These are phyloP conservation scores for Trypanosoma cruzi DNA, from an alignment of 208 protist species.

Conservation along the genomic window DNA sequence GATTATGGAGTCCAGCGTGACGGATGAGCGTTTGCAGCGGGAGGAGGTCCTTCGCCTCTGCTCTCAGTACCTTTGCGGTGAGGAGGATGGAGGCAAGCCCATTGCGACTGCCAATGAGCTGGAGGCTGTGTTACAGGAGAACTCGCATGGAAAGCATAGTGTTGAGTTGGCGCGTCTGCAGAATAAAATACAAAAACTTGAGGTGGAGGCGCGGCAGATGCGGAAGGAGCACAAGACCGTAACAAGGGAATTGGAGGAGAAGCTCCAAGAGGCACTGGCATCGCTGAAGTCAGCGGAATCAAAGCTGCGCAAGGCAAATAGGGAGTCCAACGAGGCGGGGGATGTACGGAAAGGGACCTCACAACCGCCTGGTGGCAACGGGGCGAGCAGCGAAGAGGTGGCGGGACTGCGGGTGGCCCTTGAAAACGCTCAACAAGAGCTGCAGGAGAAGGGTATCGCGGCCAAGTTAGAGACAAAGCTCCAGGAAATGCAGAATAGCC, in stretches of 20 bases:
- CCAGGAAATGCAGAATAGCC: constrained; percentile 21
- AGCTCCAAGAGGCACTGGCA: constrained; percentile 15
- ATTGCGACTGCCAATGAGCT: constrained; percentile 54
- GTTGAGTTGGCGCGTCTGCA: constrained; percentile 44
- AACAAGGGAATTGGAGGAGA: constrained; percentile 31
- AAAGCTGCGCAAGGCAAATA: constrained; percentile 11
- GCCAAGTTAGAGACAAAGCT: constrained; percentile 19
- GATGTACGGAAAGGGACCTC: constrained; percentile 2
- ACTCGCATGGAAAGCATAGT: constrained; percentile 37
- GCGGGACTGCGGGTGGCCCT: constrained; percentile 22
- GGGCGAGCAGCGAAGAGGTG: constrained; percentile 16
- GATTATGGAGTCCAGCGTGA: constrained; percentile 54
- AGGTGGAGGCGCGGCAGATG: constrained; percentile 45
- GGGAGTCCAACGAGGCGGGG: constrained; percentile 16
- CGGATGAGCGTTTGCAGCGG: constrained; percentile 44
- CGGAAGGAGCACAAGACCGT: constrained; percentile 29
- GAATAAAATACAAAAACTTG: constrained; percentile 44
- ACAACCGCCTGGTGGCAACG: not conserved
- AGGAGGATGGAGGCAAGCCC: constrained; percentile 22
- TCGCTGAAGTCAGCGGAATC: constrained; percentile 17
- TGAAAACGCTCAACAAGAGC: constrained; percentile 17
- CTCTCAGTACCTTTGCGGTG: constrained; percentile 44
- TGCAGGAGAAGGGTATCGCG: constrained; percentile 9
- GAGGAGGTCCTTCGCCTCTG: constrained; percentile 64
- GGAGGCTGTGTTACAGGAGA: constrained; percentile 42